Evolutionary conservation across 129 eudicot species (phyloP), one percentile per base, ranked within the genome.

Genomic region (Artemisia annua): DNA sequence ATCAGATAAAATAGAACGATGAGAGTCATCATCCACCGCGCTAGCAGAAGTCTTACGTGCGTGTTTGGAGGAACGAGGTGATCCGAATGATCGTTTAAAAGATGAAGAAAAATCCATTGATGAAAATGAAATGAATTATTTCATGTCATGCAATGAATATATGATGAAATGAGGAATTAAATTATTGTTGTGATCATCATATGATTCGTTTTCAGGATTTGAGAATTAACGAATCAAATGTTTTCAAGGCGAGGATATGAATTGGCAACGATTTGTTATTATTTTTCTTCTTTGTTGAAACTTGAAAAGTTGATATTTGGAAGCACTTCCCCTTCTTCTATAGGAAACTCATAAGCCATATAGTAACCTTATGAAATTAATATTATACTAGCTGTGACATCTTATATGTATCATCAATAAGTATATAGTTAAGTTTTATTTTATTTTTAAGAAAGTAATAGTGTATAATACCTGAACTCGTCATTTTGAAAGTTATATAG

Each of bases 1-100:
- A 28, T 80, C 84, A 17, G 82, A 48, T 30, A 32, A 18, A 48
- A 19, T 74, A 20, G 73, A 58, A 11, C 35, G 53, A 57, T 66
- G 77, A 30, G 66, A 28, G 67, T 22, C n/a, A 30, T 48, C 68
- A 52, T 69, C 70, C 14, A 3, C 72, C 66, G 72, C 46, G 59
- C 59, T 44, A 64, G 67, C 73, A 58, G 80, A 76, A 63, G 2
- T 67, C 53, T 56, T 60, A 43, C 81, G 81, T 16, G 58, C 26
- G 57, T 75, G 72, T n/a, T 65, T 74, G 72, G 65, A 14, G 13
- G 79, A 65, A 13, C 71, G 56, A 20, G 63, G 66, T 18, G 78
- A 73, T 73, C 48, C 39, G 70, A 62, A 35, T 63, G 78, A 52
- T 63, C 49, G 63, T 59, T 63, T 74, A 17, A 63, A 50, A 63